Evolutionary conservation across 495 filamentous ascomycete genomes (phyloP).

Genomic region (Daldinia bambusicola): DNA sequence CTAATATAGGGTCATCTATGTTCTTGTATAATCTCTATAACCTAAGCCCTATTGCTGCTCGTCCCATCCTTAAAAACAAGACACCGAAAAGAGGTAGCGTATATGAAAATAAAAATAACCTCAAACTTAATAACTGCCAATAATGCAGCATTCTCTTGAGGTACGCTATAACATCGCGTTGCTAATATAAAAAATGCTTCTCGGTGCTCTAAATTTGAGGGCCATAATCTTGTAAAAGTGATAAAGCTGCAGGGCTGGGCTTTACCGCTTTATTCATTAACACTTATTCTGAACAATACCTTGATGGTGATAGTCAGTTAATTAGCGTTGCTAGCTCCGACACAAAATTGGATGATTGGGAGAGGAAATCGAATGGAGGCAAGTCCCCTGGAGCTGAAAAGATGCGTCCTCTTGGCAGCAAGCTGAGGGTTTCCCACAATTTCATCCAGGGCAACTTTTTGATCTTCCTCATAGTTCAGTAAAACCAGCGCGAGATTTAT

Average conservation of each 20-base stretch:
- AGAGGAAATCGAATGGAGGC: background rate
- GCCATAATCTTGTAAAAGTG: background rate
- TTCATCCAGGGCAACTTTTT: background rate
- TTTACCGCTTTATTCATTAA: background rate
- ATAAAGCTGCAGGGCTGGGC: background rate
- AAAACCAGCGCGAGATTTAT: background rate
- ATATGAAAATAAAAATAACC: too few species aligned
- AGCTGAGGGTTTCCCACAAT: constrained; percentile 21
- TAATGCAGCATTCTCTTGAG: background rate
- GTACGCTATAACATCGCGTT: background rate
- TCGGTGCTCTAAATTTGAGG: background rate
- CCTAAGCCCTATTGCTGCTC: too few species aligned
- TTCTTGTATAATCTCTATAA: too few species aligned
- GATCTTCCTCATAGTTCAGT: background rate
- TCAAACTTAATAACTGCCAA: background rate
- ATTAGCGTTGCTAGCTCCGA: background rate
- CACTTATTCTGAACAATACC: background rate
- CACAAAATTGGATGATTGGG: background rate
- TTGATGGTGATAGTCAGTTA: background rate
- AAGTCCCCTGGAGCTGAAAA: constrained; percentile 16
- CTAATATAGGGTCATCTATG: too few species aligned
- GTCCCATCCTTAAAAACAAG: too few species aligned
- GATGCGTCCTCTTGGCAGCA: constrained; percentile 14
- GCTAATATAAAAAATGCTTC: background rate
- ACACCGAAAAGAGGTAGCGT: too few species aligned